phyloP scores from a whole-genome alignment of 2,329 filamentous ascomycete species.

The Colletotrichum lini region DNA sequence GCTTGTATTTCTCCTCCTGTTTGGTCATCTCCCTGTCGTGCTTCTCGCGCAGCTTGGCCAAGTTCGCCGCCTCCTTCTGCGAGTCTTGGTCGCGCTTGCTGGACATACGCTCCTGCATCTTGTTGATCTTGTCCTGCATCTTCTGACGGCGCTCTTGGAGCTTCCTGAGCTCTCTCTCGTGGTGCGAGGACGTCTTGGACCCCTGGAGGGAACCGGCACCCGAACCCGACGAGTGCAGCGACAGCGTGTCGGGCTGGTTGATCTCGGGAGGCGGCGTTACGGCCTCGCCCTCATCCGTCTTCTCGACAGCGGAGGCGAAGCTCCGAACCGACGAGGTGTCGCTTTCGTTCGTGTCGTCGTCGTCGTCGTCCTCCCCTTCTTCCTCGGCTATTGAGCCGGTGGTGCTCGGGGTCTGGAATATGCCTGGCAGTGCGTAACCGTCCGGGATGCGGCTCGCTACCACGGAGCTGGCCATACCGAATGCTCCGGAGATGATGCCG shows the following conservation, averaged over 20 bases:
- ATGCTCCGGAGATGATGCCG: constrained; percentile 67
- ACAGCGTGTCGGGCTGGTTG: constrained; percentile 39
- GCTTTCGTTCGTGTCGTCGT: constrained; percentile 52
- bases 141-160: constrained; percentile 73
- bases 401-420: constrained; percentile 47
- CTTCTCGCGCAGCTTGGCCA: constrained; percentile 73
- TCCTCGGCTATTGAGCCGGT: constrained; percentile 49
- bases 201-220: constrained; percentile 23
- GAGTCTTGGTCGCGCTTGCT: constrained; percentile 63
- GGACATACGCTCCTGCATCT: constrained; percentile 64
- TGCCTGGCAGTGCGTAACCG: constrained; percentile 45
- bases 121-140: constrained; percentile 74
- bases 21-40: constrained; percentile 75
- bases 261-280: constrained; percentile 34
- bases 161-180: constrained; percentile 77
- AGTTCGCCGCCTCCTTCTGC: constrained; percentile 63
- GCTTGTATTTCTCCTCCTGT: constrained; percentile 76
- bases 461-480: constrained; percentile 65
- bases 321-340: constrained; percentile 63
- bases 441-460: constrained; percentile 57
- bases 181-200: constrained; percentile 53
- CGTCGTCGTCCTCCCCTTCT: constrained; percentile 49
- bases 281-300: constrained; percentile 48
- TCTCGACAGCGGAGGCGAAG: constrained; percentile 65
- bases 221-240: constrained; percentile 57